Conservation (phyloP, 2,329 filamentous ascomycete genomes). For the Rosellinia necatrix region DNA sequence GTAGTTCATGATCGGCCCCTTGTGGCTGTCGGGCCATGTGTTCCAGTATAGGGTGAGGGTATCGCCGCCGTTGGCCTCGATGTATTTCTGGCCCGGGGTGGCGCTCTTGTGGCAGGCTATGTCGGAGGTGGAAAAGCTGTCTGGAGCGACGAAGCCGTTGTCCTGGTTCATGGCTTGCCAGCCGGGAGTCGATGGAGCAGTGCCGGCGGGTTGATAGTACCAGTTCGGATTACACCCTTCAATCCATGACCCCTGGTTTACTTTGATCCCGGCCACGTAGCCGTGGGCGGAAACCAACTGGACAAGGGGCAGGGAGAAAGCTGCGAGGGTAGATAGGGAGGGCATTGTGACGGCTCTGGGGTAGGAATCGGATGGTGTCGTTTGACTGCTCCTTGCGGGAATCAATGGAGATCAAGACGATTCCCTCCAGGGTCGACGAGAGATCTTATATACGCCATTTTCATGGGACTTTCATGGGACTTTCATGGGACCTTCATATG, state of each 20-base stretch:
- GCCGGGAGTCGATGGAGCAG: slow-evolving; percentile 36
- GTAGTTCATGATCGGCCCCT: slow-evolving; percentile 45
- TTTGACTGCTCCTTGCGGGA: slow-evolving; percentile 14
- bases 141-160: slow-evolving; percentile 55
- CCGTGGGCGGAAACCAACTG: slow-evolving; percentile 32
- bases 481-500: background rate
- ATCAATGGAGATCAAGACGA: slow-evolving; percentile 13
- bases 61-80: slow-evolving; percentile 36
- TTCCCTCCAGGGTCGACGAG: background rate
- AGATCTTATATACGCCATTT: slow-evolving; percentile 16
- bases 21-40: slow-evolving; percentile 43
- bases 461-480: background rate
- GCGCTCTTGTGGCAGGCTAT: slow-evolving; percentile 54
- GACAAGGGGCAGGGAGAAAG: slow-evolving; percentile 20
- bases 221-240: slow-evolving; percentile 34
- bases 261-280: slow-evolving; percentile 31
- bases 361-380: background rate
- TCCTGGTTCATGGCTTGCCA: slow-evolving; percentile 51
- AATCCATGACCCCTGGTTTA: slow-evolving; percentile 30
- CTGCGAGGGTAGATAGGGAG: slow-evolving; percentile 22
- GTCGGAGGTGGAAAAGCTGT: slow-evolving; percentile 45
- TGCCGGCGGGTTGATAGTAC: slow-evolving; percentile 31
- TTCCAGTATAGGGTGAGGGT: slow-evolving; percentile 42
- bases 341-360: slow-evolving; percentile 20
- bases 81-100: slow-evolving; percentile 41